Percentiles rank a stretch among this genome's conserved stretches.
Evolutionary conservation across 176 grass and related monocot species (phyloP).

Genomic region (Sorghum bicolor): Sorghum_bicolor_NCBIv3 NC_012875.2:50078501-50079000

Average conservation of each 20-base stretch:
- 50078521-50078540: neutral
- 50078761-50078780: constrained; percentile 40
- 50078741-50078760: constrained; percentile 27
- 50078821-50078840: constrained; percentile 47
- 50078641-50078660: constrained; percentile 22
- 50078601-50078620: neutral
- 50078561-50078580: neutral
- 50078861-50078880: constrained; percentile 65
- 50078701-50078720: constrained; percentile 1
- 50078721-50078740: constrained; percentile 9
- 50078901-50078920: constrained; percentile 67
- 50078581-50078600: neutral
- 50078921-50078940: constrained; percentile 45
- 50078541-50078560: neutral
- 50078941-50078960: constrained; percentile 49
- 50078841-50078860: constrained; percentile 59
- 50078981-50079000: neutral
- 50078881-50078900: constrained; percentile 63
- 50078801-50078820: constrained; percentile 31
- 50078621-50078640: neutral
- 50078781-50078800: neutral
- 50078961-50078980: neutral
- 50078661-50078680: constrained; percentile 9
- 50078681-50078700: constrained; percentile 6
- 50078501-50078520: neutral